These are phyloP conservation scores for Pyrenula aspistea DNA, from an alignment of 495 filamentous ascomycete genomes.

Conservation along the genomic window DNA sequence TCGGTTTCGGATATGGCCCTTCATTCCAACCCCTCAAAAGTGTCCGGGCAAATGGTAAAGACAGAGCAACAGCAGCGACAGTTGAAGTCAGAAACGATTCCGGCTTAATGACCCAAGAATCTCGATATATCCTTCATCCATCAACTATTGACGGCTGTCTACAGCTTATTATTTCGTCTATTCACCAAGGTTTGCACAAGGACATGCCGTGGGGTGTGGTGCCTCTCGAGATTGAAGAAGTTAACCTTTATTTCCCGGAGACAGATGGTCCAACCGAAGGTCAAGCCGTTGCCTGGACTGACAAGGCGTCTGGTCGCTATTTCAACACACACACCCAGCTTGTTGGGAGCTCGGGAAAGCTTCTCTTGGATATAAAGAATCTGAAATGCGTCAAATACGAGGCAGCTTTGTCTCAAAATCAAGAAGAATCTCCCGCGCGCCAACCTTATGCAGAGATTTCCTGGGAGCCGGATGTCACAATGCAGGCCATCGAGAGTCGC, in stretches of 20 bases:
- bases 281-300: constrained; percentile 3
- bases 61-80: constrained; percentile 4
- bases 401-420: constrained; percentile 17
- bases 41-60: constrained; percentile 14
- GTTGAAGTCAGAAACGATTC: constrained; percentile 10
- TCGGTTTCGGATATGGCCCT: constrained; percentile 27
- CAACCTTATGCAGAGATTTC: constrained; percentile 6
- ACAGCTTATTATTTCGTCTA: constrained; percentile 22
- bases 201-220: constrained; percentile 21
- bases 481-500: background rate
- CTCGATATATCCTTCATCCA: constrained; percentile 26
- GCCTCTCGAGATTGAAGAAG: constrained; percentile 21
- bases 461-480: constrained; percentile 8
- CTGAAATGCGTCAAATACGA: constrained; percentile 17
- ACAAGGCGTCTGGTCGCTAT: constrained; percentile 2
- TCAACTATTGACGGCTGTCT: constrained; percentile 20
- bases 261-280: constrained; percentile 5
- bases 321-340: constrained; percentile 4
- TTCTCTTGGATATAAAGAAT: constrained; percentile 16
- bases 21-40: constrained; percentile 16
- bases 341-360: constrained; percentile 5
- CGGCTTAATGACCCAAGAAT: constrained; percentile 16
- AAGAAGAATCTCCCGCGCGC: constrained; percentile 1
- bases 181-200: constrained; percentile 16
- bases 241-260: constrained; percentile 17